Base-by-base conservation (phyloP, 2,329 filamentous ascomycete genomes). In the Celoporthe dispersa region DNA sequence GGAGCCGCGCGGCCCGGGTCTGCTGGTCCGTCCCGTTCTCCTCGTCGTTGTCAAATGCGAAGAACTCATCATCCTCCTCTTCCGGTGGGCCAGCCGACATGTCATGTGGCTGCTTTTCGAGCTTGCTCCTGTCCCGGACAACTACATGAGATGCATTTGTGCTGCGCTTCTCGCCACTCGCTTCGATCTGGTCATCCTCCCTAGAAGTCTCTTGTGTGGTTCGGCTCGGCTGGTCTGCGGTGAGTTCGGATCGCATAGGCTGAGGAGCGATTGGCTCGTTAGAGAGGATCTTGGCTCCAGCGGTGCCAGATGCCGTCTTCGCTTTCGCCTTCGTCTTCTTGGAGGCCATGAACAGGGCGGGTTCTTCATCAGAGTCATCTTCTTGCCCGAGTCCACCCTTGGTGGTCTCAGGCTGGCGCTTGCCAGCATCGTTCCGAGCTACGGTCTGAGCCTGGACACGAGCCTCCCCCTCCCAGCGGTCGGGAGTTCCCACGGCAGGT, bases 301-400 rank as follows among this genome's bases (percentile, higher is more conserved):
- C 57, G 16, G 67, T 22, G n/a, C 63, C 14, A 33, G 59, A 11
- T 19, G 51, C 25, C 12, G 37, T 60, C 37, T 37, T 41, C 35
- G n/a, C 61, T 6, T 37, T 35, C 16, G 31, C 25, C n/a, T 63
- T 69, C 60, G 62, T 57, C 68, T 70, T 72, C 68, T 67, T 72
- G 7, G 70, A 70, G 28, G 67, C 57, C 69, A 72, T 72, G 55
- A 72, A 68, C 0, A 72, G 39, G 11, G 65, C 55, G 39, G 66
- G 51, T 12, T 72, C 70, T 1, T 72, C 70, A 1, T 72, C 70
- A 2, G 70, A 71, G n/a, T 64, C 64, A 6, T 68, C 70, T 14
- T 64, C 65, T 12, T 48, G 37, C 33, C 51, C 44, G 16, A 28
- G 44, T 8, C 41, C 25, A 16, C 61, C 51, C n/a, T 51, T 31